Conservation (phyloP, 2,329 filamentous ascomycete species). For the Fulvia fulva region DNA sequence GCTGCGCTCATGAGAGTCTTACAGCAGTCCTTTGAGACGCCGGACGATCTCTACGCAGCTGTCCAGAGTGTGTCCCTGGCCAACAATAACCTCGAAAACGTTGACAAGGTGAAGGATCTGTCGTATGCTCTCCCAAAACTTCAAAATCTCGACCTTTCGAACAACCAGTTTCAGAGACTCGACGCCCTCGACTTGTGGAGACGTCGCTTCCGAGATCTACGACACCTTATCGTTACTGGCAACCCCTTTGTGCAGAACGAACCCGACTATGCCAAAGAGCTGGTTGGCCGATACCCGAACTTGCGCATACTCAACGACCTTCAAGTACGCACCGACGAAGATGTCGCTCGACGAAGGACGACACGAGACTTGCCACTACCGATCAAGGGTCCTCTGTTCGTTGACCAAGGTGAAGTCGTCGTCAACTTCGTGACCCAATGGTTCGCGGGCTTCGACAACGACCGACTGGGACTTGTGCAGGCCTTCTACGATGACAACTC, state of each 20-base stretch:
- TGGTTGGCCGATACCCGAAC: slow-evolving; percentile 78
- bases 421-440: slow-evolving; percentile 73
- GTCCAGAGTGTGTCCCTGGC: slow-evolving; percentile 79
- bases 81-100: slow-evolving; percentile 71
- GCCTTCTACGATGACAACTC: slow-evolving; percentile 73
- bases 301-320: slow-evolving; percentile 72
- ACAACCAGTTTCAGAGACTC: slow-evolving; percentile 70
- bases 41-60: slow-evolving; percentile 68
- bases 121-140: slow-evolving; percentile 78
- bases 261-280: slow-evolving; percentile 58
- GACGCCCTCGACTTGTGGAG: slow-evolving; percentile 71
- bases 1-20: slow-evolving; percentile 86
- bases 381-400: slow-evolving; percentile 63
- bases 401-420: slow-evolving; percentile 69
- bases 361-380: slow-evolving; percentile 56
- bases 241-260: slow-evolving; percentile 62
- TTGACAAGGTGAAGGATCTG: slow-evolving; percentile 68
- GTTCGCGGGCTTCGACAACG: slow-evolving; percentile 67
- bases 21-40: slow-evolving; percentile 68
- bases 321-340: slow-evolving; percentile 68
- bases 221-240: slow-evolving; percentile 73
- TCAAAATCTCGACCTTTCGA: slow-evolving; percentile 82
- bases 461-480: slow-evolving; percentile 59
- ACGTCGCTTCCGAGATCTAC: slow-evolving; percentile 70
- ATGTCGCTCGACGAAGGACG: slow-evolving; percentile 57